phyloP scores from a whole-genome alignment of 176 grass and related monocot genomes.

The Eragrostis curvula region DNA sequence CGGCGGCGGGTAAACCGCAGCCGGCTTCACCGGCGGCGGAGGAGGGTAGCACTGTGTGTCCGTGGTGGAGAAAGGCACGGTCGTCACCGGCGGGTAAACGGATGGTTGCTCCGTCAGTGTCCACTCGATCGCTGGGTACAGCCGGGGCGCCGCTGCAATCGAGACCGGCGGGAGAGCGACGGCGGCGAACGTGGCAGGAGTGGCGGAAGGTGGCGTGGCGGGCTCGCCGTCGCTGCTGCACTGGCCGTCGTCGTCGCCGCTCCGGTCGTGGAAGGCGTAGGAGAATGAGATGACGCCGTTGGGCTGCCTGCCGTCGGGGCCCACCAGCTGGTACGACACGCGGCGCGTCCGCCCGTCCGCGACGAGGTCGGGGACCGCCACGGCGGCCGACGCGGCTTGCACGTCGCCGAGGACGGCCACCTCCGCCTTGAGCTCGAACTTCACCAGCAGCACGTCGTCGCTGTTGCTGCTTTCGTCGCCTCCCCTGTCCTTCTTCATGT shows the following conservation, averaged over 20 bases:
- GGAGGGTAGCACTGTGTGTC: neutral
- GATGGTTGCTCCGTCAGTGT: neutral
- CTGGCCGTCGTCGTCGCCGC: neutral
- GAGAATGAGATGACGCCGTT: conserved; percentile 68
- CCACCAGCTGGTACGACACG: conserved; percentile 55
- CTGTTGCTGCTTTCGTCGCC: neutral
- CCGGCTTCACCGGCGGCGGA: neutral
- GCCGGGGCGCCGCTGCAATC: neutral
- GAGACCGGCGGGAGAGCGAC: neutral
- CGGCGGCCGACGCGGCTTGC: conserved; percentile 55
- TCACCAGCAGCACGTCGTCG: conserved; percentile 19
- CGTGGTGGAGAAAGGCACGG: neutral
- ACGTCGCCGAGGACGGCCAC: conserved; percentile 53
- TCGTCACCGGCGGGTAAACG: conserved; percentile 24
- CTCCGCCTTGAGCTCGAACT: conserved; percentile 68
- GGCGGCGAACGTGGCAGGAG: neutral
- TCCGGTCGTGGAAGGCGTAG: conserved; percentile 36
- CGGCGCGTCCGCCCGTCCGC: conserved; percentile 45
- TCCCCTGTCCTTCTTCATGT: neutral
- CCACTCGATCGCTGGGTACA: conserved; percentile 57
- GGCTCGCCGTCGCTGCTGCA: neutral
- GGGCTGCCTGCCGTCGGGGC: conserved; percentile 42
- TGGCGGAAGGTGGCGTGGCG: neutral
- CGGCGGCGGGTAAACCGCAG: conserved; percentile 22
- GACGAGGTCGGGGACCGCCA: conserved; percentile 52